phyloP scores from a whole-genome alignment of 148 eudicot species.

The Fagopyrum homotropicum region DNA sequence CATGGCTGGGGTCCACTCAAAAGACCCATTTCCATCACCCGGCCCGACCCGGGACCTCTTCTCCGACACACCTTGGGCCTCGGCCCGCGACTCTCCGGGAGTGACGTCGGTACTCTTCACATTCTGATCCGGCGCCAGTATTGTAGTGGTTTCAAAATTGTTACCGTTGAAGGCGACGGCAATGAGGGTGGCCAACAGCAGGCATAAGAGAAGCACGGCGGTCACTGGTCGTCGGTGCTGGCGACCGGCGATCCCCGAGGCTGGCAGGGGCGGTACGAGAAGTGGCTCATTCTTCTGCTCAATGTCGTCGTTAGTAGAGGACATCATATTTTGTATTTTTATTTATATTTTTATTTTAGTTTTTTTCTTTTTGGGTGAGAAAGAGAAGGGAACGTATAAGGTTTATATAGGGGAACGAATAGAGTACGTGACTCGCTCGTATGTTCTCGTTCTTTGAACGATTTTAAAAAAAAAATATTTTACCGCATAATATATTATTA shows the following conservation, averaged over 20 bases:
- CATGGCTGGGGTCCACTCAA: conserved; percentile 66
- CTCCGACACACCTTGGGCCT: conserved; percentile 53
- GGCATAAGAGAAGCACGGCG: background rate
- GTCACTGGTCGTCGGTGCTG: background rate
- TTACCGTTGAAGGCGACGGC: background rate
- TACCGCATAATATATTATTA: too few species aligned
- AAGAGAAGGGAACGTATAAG: background rate
- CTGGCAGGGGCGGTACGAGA: background rate
- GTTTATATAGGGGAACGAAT: background rate
- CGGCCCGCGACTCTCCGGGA: conserved; percentile 36
- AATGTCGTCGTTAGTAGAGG: background rate
- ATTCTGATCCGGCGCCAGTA: background rate
- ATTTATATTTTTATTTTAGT: too few species aligned
- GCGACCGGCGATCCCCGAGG: background rate
- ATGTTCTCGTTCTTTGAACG: too few species aligned
- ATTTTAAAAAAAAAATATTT: too few species aligned
- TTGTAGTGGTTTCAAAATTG: background rate
- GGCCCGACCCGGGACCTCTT: conserved; percentile 24
- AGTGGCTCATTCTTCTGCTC: background rate
- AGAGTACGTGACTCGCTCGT: background rate
- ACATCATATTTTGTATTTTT: too few species aligned
- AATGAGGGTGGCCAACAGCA: background rate
- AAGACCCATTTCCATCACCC: conserved; percentile 17
- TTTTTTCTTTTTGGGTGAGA: background rate
- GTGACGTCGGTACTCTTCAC: background rate